phyloP scores from a whole-genome alignment of 2,329 filamentous ascomycete genomes.

The Aureobasidium vineae region DNA sequence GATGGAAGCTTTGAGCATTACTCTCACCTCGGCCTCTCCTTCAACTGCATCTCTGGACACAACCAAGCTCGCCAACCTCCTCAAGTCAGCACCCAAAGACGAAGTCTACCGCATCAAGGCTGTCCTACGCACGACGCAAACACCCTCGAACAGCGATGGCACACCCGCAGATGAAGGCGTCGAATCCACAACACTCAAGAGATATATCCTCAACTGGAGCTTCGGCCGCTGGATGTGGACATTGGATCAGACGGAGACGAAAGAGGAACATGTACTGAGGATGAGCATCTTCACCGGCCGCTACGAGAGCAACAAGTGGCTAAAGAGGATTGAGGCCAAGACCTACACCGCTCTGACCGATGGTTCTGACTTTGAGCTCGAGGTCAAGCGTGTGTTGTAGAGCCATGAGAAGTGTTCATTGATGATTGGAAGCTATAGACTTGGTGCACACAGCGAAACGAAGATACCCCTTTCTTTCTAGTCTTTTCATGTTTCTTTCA shows the following conservation, averaged over 20 bases:
- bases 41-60: constrained; percentile 48
- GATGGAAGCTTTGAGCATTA: constrained; percentile 87
- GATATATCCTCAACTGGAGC: constrained; percentile 97
- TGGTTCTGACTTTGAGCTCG: constrained; percentile 48
- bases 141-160: constrained; percentile 40
- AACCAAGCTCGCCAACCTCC: constrained; percentile 61
- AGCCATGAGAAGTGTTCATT: neutral
- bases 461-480: constrained; percentile 3
- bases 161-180: constrained; percentile 31
- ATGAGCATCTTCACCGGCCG: constrained; percentile 75
- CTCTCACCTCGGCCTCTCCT: constrained; percentile 45
- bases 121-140: constrained; percentile 49
- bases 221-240: constrained; percentile 96
- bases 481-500: neutral
- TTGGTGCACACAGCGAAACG: constrained; percentile 3
- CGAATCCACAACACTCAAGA: constrained; percentile 43
- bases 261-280: constrained; percentile 51
- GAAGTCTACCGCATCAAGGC: constrained; percentile 95
- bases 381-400: constrained; percentile 46
- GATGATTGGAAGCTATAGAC: constrained; percentile 1
- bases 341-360: constrained; percentile 33
- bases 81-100: constrained; percentile 78
- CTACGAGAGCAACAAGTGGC: constrained; percentile 74
- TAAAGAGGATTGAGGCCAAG: constrained; percentile 62
- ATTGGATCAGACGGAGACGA: constrained; percentile 44